phyloP scores from a whole-genome alignment of 2,329 filamentous ascomycete genomes.

The Pestalotiopsis sp. region DNA sequence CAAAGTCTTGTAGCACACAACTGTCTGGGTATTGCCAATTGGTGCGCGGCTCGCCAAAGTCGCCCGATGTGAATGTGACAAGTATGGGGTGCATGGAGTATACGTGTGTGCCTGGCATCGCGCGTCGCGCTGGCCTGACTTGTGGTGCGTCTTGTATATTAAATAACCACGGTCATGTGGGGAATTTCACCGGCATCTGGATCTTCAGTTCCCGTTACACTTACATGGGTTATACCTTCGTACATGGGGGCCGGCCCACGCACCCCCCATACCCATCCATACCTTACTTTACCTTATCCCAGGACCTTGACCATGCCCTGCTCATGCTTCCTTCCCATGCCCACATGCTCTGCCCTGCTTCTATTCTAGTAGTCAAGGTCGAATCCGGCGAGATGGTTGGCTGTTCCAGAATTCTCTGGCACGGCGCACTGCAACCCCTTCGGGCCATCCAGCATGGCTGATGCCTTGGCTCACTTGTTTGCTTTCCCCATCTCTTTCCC shows the following conservation, averaged over 20 bases:
- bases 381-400: slow-evolving; percentile 4
- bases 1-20: too few species aligned
- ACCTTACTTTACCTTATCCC: neutral
- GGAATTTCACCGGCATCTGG: slow-evolving; percentile 26
- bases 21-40: neutral
- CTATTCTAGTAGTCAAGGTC: neutral
- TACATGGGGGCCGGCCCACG: neutral
- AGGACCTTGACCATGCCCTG: neutral
- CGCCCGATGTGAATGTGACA: neutral
- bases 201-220: slow-evolving; percentile 21
- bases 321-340: neutral
- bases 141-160: slow-evolving; percentile 31
- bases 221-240: neutral
- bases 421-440: slow-evolving; percentile 13
- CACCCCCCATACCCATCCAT: neutral
- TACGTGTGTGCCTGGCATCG: slow-evolving; percentile 25
- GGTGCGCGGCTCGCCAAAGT: neutral
- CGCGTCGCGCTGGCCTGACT: slow-evolving; percentile 23
- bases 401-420: neutral
- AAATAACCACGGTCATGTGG: slow-evolving; percentile 27
- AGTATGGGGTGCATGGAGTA: slow-evolving; percentile 20
- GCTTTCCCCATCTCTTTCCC: neutral
- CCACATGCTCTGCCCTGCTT: slow-evolving; percentile 6
- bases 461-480: neutral
- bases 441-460: neutral